A percentile compares a stretch with the other conserved stretches of the same genome.
Evolutionary conservation across 163 green algal species (phyloP).

Genomic region (Chloroidium sp.): DNA sequence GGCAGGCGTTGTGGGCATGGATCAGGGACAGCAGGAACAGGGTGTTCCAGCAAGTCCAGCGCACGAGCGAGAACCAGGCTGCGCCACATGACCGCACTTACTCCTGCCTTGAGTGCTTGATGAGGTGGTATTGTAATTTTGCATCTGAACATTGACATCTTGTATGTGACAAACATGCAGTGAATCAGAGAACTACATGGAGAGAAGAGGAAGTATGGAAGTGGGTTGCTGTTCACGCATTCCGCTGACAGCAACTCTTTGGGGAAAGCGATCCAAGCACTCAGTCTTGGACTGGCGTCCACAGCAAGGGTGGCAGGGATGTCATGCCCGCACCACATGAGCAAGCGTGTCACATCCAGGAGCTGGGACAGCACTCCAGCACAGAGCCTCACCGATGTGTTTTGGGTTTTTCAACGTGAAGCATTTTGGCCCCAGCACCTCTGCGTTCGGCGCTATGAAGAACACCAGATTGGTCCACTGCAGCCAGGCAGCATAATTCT

Average conservation of each 20-base stretch:
- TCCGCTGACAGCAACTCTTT: no score
- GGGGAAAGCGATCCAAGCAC: no score
- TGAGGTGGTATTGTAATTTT: no score
- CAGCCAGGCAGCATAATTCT: neutral
- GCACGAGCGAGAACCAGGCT: neutral
- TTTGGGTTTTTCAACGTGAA: neutral
- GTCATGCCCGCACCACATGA: neutral
- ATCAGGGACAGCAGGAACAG: conserved; percentile 5
- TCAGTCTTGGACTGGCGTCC: no score
- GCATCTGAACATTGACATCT: no score
- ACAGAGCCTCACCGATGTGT: conserved; percentile 6
- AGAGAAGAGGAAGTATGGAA: no score
- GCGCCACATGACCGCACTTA: neutral
- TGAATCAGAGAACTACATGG: no score
- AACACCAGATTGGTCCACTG: conserved; percentile 7
- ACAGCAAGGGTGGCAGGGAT: no score
- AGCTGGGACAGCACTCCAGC: neutral
- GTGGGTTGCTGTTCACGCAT: no score
- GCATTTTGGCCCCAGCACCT: neutral
- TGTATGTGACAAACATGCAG: no score
- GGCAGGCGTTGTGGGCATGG: conserved; percentile 3
- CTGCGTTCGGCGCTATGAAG: conserved; percentile 5
- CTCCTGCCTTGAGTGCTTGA: no score
- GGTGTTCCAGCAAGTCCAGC: conserved; percentile 10
- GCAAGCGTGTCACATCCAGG: neutral